These are phyloP conservation scores for Neonectria magnoliae DNA, from an alignment of 2,329 filamentous ascomycete species.

Conservation along the genomic window DNA sequence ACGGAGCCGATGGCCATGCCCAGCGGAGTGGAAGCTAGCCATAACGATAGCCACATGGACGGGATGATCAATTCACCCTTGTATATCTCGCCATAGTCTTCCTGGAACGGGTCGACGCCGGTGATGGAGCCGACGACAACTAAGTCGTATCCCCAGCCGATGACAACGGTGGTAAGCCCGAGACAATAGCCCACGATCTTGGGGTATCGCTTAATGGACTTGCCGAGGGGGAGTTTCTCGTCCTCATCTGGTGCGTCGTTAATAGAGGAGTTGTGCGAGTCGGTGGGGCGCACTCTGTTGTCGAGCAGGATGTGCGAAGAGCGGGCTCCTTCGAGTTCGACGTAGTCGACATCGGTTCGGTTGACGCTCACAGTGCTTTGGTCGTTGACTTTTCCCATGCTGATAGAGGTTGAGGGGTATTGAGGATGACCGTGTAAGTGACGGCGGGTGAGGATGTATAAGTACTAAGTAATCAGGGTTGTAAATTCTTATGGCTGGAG, in stretches of 20 bases:
- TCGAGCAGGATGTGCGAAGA: conserved; percentile 19
- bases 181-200: conserved; percentile 42
- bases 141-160: conserved; percentile 46
- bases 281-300: not conserved
- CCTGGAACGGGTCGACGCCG: conserved; percentile 42
- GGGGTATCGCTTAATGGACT: conserved; percentile 42
- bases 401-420: not conserved
- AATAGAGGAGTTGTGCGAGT: not conserved
- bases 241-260: conserved; percentile 16
- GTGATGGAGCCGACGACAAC: conserved; percentile 43
- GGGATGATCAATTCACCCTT: conserved; percentile 41
- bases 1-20: conserved; percentile 40
- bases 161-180: conserved; percentile 39
- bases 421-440: not conserved
- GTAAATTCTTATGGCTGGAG: not conserved
- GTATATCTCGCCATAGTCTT: conserved; percentile 41
- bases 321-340: conserved; percentile 25
- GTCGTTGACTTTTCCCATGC: not conserved
- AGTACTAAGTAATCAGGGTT: not conserved
- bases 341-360: not conserved
- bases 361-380: not conserved
- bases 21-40: conserved; percentile 38
- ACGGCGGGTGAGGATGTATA: not conserved
- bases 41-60: conserved; percentile 42
- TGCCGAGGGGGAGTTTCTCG: conserved; percentile 35